Conservation (phyloP, 345 rosid genomes). For the Salix arbutifolia region DNA sequence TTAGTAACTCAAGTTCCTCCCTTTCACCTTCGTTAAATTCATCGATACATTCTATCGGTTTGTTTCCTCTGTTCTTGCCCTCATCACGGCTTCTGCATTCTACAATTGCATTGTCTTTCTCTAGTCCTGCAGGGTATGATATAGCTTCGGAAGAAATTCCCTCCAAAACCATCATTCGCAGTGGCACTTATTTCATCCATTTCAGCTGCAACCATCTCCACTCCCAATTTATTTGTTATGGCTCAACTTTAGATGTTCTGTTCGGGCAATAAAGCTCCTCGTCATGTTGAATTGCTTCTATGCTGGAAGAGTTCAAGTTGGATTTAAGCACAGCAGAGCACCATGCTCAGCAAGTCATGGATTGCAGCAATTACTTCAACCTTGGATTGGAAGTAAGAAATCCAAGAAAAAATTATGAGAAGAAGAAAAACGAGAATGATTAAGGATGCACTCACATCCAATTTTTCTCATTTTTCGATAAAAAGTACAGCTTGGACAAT, state of each 20-base stretch:
- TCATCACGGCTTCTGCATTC: constrained; percentile 28
- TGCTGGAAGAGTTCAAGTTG: constrained; percentile 40
- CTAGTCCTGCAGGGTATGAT: constrained; percentile 17
- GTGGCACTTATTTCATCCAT: constrained; percentile 23
- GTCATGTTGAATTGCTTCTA: constrained; percentile 38
- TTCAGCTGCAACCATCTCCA: constrained; percentile 38
- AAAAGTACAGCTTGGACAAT: constrained; percentile 49
- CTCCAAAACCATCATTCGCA: constrained; percentile 41
- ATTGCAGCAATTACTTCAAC: constrained; percentile 80
- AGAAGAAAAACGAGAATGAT: neutral
- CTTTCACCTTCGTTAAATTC: constrained; percentile 69
- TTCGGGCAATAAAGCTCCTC: constrained; percentile 20
- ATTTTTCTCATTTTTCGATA: neutral
- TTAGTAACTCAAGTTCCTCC: constrained; percentile 79
- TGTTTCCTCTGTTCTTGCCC: constrained; percentile 34
- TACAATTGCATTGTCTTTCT: constrained; percentile 18
- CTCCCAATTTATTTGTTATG: constrained; percentile 28
- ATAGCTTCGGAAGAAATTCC: constrained; percentile 18
- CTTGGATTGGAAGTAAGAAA: constrained; percentile 33
- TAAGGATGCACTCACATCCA: constrained; percentile 9
- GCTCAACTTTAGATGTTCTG: constrained; percentile 36
- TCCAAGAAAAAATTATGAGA: neutral
- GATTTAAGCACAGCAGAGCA: constrained; percentile 92
- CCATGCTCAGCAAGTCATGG: constrained; percentile 91
- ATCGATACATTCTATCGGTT: constrained; percentile 31